Evolutionary conservation across 176 grass and related monocot genomes (phyloP), one percentile per base, ranked within the genome.

Genomic region (Puya raimondii): DNA sequence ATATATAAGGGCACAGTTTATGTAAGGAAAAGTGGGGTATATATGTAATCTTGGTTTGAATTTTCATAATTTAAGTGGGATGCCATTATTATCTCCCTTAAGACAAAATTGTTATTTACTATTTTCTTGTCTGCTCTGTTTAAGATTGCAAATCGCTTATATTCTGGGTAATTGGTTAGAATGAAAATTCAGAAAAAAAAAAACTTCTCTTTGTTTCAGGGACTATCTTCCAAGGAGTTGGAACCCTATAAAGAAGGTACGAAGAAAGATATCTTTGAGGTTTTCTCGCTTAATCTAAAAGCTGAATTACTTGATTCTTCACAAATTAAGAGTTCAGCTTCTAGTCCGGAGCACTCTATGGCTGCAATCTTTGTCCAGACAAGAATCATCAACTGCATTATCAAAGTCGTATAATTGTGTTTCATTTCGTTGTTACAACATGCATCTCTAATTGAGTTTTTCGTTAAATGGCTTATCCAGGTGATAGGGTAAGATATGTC

Each of bases 401-500:
- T 73, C 71, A 64, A 64, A 63, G 71, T 10, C n/a, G 1, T 75
- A 75, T 64, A 51, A 48, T 18, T 75, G 65, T 48, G 66, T 66
- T 66, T 47, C 65, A 66, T 49, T 61, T 33, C 33, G 0, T 42
- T 42, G 59, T 50, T 20, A 8, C 33, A 63, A 49, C 14, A 12
- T 69, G 17, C 17, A 23, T 15, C 48, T 6, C 26, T 11, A 15
- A 9, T 61, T 61, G 13, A 10, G n/a, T 25, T 53, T 17, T 51
- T 53, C 3, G 49, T 42, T 48, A 74, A 29, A 64, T 80, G 70
- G 42, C 78, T 83, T 72, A 54, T 85, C 72, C 68, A 97, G 93
- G 93, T 77, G 93, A 97, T 79, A 92, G 86, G 79, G 93, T 97
- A 79, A 88, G 84, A 81, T 97, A 87, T 76, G 77, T 92, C 4